Conservation (phyloP, 805 yeast genomes). For the Scheffersomyces coipomensis region DNA sequence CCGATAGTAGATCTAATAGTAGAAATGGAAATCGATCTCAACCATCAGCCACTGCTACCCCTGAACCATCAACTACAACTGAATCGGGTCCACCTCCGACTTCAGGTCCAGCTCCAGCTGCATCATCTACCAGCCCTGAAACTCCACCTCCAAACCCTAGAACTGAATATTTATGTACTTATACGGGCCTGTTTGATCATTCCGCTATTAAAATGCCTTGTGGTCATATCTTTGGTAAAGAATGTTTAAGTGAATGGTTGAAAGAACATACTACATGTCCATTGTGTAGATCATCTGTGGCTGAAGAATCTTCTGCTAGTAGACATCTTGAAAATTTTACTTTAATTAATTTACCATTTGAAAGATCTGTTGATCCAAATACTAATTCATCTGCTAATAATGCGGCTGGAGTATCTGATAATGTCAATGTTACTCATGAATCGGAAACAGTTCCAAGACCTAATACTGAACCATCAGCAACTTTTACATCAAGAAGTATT, state of each 20-base stretch:
- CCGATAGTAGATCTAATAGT: slow-evolving; percentile 3
- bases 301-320: slow-evolving; percentile 12
- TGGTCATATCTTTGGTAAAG: slow-evolving; percentile 80
- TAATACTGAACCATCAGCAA: not conserved
- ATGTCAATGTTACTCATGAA: not conserved
- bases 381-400: slow-evolving; percentile 12
- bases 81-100: not conserved
- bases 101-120: not conserved
- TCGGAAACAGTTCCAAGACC: not conserved
- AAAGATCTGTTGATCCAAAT: slow-evolving; percentile 23
- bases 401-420: not conserved
- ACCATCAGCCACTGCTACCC: not conserved
- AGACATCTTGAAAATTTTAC: slow-evolving; percentile 17
- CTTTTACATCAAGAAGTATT: not conserved
- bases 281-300: slow-evolving; percentile 64
- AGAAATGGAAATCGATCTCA: not conserved
- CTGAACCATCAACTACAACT: slow-evolving; percentile 1
- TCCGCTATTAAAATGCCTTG: slow-evolving; percentile 77
- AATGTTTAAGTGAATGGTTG: slow-evolving; percentile 87
- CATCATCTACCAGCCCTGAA: slow-evolving; percentile 2
- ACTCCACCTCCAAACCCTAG: slow-evolving; percentile 18
- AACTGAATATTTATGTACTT: slow-evolving; percentile 16
- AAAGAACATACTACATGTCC: slow-evolving; percentile 77
- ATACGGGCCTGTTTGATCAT: slow-evolving; percentile 40
- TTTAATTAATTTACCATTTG: slow-evolving; percentile 25